These are phyloP conservation scores for Diplocarpon rosae DNA, from an alignment of 2,329 filamentous ascomycete genomes.

Conservation along the genomic window DNA sequence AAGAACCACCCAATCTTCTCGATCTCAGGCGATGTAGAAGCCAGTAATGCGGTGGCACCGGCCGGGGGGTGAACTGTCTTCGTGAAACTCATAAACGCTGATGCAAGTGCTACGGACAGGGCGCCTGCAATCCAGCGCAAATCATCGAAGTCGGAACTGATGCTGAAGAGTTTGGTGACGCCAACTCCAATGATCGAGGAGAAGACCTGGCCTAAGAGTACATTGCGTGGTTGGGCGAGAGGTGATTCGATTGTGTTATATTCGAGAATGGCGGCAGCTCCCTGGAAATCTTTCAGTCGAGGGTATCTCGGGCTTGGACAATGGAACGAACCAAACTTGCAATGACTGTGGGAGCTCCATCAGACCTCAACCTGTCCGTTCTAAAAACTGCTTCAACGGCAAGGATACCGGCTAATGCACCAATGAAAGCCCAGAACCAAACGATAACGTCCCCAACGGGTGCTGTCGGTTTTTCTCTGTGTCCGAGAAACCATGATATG, in stretches of 20 bases:
- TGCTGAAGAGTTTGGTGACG: conserved; percentile 53
- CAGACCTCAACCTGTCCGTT: conserved; percentile 39
- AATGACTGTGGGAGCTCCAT: conserved; percentile 49
- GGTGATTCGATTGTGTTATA: conserved; percentile 64
- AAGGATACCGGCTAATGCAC: conserved; percentile 49
- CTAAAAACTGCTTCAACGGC: conserved; percentile 47
- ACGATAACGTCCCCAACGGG: conserved; percentile 46
- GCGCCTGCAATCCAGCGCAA: conserved; percentile 55
- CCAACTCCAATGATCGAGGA: conserved; percentile 48
- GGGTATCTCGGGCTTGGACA: background rate
- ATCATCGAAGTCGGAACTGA: conserved; percentile 34
- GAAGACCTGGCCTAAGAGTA: conserved; percentile 55
- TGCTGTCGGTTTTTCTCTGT: conserved; percentile 33
- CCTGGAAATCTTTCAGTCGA: conserved; percentile 26
- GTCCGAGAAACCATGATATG: conserved; percentile 58
- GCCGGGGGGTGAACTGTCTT: conserved; percentile 65
- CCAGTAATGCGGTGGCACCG: conserved; percentile 61
- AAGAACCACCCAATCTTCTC: conserved; percentile 56
- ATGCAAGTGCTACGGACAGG: conserved; percentile 52
- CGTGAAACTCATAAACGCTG: conserved; percentile 55
- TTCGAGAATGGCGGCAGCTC: conserved; percentile 64
- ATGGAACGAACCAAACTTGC: conserved; percentile 48
- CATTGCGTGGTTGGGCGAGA: conserved; percentile 61
- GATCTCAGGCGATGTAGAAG: conserved; percentile 46
- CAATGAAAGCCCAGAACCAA: conserved; percentile 52